Evolutionary conservation across 345 rosid genomes (phyloP), one percentile per base, ranked within the genome.

Genomic region (Acer campestre): DNA sequence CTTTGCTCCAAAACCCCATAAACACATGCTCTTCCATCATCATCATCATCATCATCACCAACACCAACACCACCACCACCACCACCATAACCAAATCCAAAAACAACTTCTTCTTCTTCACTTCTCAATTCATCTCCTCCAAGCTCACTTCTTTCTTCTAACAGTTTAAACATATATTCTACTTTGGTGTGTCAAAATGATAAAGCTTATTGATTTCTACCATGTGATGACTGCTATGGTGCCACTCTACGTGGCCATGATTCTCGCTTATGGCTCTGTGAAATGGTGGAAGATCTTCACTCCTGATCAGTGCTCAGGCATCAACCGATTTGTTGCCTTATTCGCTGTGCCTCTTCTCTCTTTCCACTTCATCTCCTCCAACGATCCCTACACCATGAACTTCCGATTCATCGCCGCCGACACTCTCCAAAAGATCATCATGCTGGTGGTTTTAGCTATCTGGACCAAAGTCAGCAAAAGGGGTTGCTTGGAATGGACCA

Each of bases 281-380:
- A 93, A 91, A 79, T 96, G 99, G 99, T 96, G 99, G 99, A 94
- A 94, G 76, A 94, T 96, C 72, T 96, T 96, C 87, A 86, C 95
- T 17, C 99, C 98, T 1, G 98, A 91, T 38, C 99, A 96, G 79
- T 96, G 99, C 82, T 94, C 98, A 35, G 99, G 98, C 64, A 96
- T 96, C 85, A 96, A 96, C 83, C 98, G 99, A 9, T 94, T 96
- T 76, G 99, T 96, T 23, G 99, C 99, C 48, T 91, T 96, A 22
- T 96, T 96, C 82, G 99, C 99, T 25, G 99, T 96, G 16, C 99
- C 99, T 14, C 95, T 96, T 22, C 94, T 96, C 74, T 96, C 99
- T 65, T 94, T 96, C 88, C 99, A 96, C 73, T 94, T 91, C 84
- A 91, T 91, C 68, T 82, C 96, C 44, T 40, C 84, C 56, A 91